Base-by-base conservation (phyloP, 1,139 yeast genomes). In the Geotrichum armillariae region DNA sequence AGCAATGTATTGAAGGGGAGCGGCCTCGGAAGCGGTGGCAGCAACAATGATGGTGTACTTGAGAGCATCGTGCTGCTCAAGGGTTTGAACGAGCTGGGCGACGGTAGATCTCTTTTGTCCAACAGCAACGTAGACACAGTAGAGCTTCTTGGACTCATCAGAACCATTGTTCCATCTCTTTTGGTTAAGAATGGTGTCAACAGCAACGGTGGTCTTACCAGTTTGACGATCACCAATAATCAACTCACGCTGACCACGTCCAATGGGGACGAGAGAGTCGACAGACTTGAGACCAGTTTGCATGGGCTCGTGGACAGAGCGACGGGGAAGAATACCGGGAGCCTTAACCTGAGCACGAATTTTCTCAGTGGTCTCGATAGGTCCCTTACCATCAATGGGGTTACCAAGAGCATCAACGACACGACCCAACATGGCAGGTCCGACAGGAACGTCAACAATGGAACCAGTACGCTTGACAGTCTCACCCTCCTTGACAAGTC, bases 51-150 rank as follows among this genome's bases (percentile, higher is more conserved):
- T 87, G 68, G 98, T 78, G 85, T 93, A 93, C 80, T 93, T 90
- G 78, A 94, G 79, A 67, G 99, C 98, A 73, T 91, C 99, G 74
- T 89, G 79, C 77, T 91, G 93, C 82, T 93, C 99, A 73, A 94
- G 85, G 70, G 97, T 91, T 83, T 93, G 96, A 65, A 94, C 96
- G 72, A 93, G 88, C 82, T 94, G 99, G 67, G 99, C 99, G 67
- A 93, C 99, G 63, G 99, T 93, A 62, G 99, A 94, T 84, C 99
- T 90, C 87, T 94, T 93, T 83, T 93, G 99, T 77, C 99, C 99
- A 72, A 93, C 95, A 63, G 99, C 99, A 67, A 94, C 99, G 85
- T 93, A 93, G 68, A 93, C 97, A 87, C 99, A 93, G 93, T 93
- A 93, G 72, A 93, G 83, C 81, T 93, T 93, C 86, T 94, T 93